Conservation (phyloP, 495 filamentous ascomycete species). For the Penicillium cataractarum region DNA sequence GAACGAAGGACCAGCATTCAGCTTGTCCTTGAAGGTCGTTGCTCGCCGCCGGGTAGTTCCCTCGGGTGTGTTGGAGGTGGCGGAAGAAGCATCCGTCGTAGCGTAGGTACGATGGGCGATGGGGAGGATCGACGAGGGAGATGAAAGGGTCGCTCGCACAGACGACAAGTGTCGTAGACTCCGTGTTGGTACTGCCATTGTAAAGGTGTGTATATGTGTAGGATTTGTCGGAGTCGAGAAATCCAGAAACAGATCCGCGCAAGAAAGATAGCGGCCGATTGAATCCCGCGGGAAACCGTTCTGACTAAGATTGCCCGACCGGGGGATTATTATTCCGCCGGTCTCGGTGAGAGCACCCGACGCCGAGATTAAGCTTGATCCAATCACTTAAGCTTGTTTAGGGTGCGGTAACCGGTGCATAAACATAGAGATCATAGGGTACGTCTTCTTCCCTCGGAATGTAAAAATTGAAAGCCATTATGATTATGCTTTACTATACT, state of each 20-base stretch:
- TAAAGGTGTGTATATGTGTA: constrained; percentile 18
- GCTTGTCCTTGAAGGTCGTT: constrained; percentile 76
- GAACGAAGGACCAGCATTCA: constrained; percentile 83
- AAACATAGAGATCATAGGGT: not conserved
- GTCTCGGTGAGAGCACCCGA: not conserved
- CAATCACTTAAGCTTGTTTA: not conserved
- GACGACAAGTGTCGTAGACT: constrained; percentile 42
- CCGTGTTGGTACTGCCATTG: constrained; percentile 44
- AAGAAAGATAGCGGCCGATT: constrained; percentile 32
- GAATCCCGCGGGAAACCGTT: constrained; percentile 28
- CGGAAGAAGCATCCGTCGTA: constrained; percentile 46
- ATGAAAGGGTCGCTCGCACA: constrained; percentile 29
- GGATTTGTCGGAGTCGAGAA: not conserved
- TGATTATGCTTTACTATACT: constrained; percentile 31
- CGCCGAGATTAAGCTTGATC: not conserved
- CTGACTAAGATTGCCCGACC: constrained; percentile 20
- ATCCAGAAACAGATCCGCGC: constrained; percentile 17
- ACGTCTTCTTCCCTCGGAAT: not conserved
- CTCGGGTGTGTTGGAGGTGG: constrained; percentile 32
- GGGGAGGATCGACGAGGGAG: constrained; percentile 16
- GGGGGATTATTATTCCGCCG: constrained; percentile 18
- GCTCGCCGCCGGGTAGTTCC: constrained; percentile 44
- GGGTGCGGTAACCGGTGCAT: too few species aligned
- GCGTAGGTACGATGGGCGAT: constrained; percentile 42
- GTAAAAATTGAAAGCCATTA: constrained; percentile 22